These are phyloP conservation scores for Cystobasidium slooffiae DNA, from an alignment of 1,284 basidiomycete species.

Conservation along the genomic window DNA sequence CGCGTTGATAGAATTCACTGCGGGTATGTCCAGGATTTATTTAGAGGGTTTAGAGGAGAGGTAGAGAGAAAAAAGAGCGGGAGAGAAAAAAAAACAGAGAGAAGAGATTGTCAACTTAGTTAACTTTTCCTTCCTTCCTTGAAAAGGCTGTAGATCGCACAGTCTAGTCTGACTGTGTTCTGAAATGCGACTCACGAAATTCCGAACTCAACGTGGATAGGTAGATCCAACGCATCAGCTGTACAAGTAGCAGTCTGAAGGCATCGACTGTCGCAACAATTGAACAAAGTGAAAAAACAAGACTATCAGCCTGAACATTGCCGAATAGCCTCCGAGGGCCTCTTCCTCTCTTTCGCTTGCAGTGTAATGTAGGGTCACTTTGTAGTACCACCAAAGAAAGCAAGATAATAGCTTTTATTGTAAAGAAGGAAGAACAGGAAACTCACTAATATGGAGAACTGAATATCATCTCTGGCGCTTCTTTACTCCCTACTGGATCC, in stretches of 20 bases:
- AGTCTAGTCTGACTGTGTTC: neutral
- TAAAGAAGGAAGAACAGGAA: neutral
- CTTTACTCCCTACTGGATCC: neutral
- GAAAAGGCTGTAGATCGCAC: neutral
- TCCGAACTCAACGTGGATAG: slow-evolving; percentile 41
- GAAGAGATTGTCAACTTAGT: neutral
- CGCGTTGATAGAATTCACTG: slow-evolving; percentile 39
- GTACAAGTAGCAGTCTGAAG: slow-evolving; percentile 41
- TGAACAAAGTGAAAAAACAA: neutral
- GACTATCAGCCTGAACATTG: neutral
- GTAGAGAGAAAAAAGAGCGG: no score
- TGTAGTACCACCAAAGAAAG: neutral
- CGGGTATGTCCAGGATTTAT: neutral
- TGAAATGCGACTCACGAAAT: slow-evolving; percentile 31
- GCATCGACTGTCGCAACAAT: no score
- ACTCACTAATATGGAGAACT: slow-evolving; percentile 40
- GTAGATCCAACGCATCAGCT: slow-evolving; percentile 30
- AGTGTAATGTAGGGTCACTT: no score
- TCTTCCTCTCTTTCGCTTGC: no score
- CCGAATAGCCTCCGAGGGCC: neutral
- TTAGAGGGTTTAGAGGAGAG: neutral
- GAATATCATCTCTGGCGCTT: slow-evolving; percentile 29
- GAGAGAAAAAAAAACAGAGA: neutral
- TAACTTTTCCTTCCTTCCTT: neutral
- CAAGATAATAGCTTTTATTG: neutral